Percentiles rank a stretch among this genome's conserved stretches.
These are phyloP conservation scores for Skeletonema tropicum DNA, from an alignment of 108 stramenopile species.

Conservation along the genomic window DNA sequence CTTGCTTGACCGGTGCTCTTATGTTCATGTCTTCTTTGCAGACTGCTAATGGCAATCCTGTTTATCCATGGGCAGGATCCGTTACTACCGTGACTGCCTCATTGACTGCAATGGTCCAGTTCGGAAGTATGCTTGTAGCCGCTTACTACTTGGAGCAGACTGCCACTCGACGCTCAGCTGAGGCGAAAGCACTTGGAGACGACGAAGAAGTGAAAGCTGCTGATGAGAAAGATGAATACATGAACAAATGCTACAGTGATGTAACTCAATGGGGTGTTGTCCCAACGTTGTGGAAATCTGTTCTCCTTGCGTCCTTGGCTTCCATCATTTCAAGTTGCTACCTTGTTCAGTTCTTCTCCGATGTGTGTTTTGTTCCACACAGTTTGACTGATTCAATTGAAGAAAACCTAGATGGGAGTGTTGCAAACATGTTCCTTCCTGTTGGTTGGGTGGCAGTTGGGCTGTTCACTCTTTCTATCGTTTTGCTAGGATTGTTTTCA, in stretches of 20 bases:
- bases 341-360: constrained; percentile 59
- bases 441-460: constrained; percentile 48
- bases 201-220: constrained; percentile 57
- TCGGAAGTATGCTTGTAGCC: constrained; percentile 47
- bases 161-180: constrained; percentile 22
- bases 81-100: constrained; percentile 33
- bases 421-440: constrained; percentile 47
- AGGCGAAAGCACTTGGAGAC: constrained; percentile 49
- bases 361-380: constrained; percentile 50
- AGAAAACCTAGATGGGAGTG: constrained; percentile 54
- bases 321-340: constrained; percentile 55
- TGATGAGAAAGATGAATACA: constrained; percentile 53
- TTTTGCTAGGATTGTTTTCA: constrained; percentile 34
- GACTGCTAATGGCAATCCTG: constrained; percentile 21
- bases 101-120: constrained; percentile 48
- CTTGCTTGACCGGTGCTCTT: constrained; percentile 47
- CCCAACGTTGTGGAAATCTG: constrained; percentile 32
- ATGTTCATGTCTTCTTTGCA: constrained; percentile 30
- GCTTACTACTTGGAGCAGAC: constrained; percentile 49
- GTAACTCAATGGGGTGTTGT: constrained; percentile 52
- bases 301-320: constrained; percentile 23
- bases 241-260: constrained; percentile 43
- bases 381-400: constrained; percentile 52
- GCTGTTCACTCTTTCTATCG: constrained; percentile 37
- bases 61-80: constrained; percentile 35